phyloP scores from a whole-genome alignment of 2,329 filamentous ascomycete species.

The Paracoccidioides lutzii region DNA sequence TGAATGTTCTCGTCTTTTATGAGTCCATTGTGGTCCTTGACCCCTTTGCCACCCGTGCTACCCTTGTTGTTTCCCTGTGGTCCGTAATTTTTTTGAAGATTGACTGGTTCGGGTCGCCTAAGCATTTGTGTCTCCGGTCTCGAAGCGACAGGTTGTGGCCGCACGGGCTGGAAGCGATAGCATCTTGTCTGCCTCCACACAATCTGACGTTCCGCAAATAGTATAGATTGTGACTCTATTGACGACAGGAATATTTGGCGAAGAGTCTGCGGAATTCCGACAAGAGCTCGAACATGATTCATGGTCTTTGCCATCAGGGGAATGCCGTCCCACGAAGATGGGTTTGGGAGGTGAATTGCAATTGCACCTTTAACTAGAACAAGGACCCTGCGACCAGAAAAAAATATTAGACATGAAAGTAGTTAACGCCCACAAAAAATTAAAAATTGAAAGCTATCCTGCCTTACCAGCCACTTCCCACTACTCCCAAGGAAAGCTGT shows the following conservation, averaged over 20 bases:
- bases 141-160: neutral
- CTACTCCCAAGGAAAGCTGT: neutral
- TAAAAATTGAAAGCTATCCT: neutral
- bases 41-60: neutral
- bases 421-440: too few relatives aligned
- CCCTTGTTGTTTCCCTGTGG: constrained; percentile 2
- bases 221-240: neutral
- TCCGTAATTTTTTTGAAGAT: neutral
- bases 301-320: constrained; percentile 13
- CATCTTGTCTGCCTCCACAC: neutral
- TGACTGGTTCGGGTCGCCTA: neutral
- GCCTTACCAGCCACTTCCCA: neutral
- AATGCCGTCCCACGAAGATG: neutral
- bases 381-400: too few relatives aligned
- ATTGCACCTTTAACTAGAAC: too few relatives aligned
- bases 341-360: neutral
- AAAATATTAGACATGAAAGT: too few relatives aligned
- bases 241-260: neutral
- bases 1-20: constrained; percentile 25
- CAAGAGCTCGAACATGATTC: constrained; percentile 23
- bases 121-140: neutral
- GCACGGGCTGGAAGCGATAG: neutral
- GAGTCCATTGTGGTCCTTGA: neutral
- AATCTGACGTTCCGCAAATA: neutral
- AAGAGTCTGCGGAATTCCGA: constrained; percentile 6